phyloP scores from a whole-genome alignment of 2,329 filamentous ascomycete genomes.

The Scedosporium boydii region DNA sequence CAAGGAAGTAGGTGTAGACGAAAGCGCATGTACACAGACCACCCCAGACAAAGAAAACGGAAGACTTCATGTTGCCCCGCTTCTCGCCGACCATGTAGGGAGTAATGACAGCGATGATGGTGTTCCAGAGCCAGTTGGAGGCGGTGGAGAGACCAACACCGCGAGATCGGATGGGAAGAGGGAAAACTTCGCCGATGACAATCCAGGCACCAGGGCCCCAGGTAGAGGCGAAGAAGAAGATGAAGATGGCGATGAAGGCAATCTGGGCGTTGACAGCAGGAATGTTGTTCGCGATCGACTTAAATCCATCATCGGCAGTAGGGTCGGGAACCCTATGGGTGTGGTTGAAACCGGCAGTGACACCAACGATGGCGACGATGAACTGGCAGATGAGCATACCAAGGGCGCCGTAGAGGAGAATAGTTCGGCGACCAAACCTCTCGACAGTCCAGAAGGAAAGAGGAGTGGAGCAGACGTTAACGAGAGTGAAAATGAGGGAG shows the following conservation, averaged over 20 bases:
- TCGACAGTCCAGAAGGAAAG: conserved; percentile 84
- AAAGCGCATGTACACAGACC: conserved; percentile 50
- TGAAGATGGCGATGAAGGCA: conserved; percentile 83
- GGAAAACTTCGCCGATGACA: conserved; percentile 84
- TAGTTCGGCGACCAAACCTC: conserved; percentile 66
- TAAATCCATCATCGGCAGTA: conserved; percentile 20
- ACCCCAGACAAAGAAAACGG: conserved; percentile 71
- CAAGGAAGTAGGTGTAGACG: conserved; percentile 62
- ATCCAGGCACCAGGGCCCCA: conserved; percentile 80
- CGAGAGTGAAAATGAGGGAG: conserved; percentile 74
- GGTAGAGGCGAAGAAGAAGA: conserved; percentile 84
- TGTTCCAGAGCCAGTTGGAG: conserved; percentile 90
- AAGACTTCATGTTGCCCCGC: conserved; percentile 56
- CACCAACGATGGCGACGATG: conserved; percentile 69
- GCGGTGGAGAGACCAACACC: conserved; percentile 81
- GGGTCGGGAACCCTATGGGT: conserved; percentile 31
- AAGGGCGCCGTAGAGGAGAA: conserved; percentile 68
- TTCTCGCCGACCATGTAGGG: conserved; percentile 56
- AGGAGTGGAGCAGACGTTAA: conserved; percentile 80
- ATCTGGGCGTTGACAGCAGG: conserved; percentile 61
- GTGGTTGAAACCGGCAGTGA: conserved; percentile 46
- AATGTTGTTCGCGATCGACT: conserved; percentile 38
- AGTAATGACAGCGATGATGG: conserved; percentile 59
- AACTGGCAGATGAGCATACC: conserved; percentile 86
- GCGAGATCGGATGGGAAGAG: conserved; percentile 77